These are phyloP conservation scores for Pestalotiopsis sp. DNA, from an alignment of 2,329 filamentous ascomycete species.

Conservation along the genomic window DNA sequence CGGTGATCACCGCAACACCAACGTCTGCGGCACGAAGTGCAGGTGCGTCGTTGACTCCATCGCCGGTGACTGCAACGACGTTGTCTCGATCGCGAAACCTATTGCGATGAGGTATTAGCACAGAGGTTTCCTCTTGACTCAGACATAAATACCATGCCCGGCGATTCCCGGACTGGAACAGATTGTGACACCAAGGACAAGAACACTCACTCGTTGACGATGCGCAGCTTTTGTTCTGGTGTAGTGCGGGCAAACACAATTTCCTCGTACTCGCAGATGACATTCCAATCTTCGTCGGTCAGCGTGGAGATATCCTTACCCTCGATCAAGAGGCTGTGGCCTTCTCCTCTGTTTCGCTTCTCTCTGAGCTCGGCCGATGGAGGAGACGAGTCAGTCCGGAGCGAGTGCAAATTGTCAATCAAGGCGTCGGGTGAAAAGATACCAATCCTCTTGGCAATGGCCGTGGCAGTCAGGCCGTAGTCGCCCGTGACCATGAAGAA, in stretches of 20 bases:
- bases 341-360: constrained; percentile 19
- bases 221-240: constrained; percentile 69
- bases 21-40: constrained; percentile 66
- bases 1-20: constrained; percentile 67
- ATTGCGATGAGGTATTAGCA: not conserved
- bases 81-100: constrained; percentile 60
- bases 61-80: constrained; percentile 64
- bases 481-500: constrained; percentile 82
- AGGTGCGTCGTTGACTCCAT: constrained; percentile 66
- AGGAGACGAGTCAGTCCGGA: constrained; percentile 12
- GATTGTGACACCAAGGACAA: constrained; percentile 50
- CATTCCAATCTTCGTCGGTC: constrained; percentile 45
- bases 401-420: constrained; percentile 12
- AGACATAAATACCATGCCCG: no score
- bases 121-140: no score
- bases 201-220: constrained; percentile 61
- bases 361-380: constrained; percentile 17
- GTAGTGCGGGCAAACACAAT: constrained; percentile 70
- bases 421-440: constrained; percentile 51
- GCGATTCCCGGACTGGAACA: not conserved
- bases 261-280: constrained; percentile 51
- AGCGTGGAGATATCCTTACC: constrained; percentile 60
- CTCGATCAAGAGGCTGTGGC: constrained; percentile 38
- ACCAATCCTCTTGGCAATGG: constrained; percentile 71
- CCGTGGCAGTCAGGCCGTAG: constrained; percentile 71